Evolutionary conservation across 108 stramenopile species (phyloP).

Genomic region (Pseudonitzschia delicatissima): DNA sequence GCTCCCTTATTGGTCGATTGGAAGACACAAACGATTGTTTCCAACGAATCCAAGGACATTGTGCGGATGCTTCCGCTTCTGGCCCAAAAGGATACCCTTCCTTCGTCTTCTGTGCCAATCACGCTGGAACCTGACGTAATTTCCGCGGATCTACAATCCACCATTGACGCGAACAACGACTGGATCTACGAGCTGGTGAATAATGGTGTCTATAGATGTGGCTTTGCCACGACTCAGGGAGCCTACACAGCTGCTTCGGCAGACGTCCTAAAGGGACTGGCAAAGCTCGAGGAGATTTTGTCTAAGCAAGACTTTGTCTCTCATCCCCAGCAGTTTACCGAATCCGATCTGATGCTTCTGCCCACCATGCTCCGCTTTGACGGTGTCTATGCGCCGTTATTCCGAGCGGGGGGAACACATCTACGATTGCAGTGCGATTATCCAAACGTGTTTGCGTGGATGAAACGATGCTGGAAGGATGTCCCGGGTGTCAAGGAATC

Average conservation of each 20-base stretch:
- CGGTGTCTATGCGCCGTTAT: constrained; percentile 77
- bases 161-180: constrained; percentile 73
- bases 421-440: constrained; percentile 37
- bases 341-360: constrained; percentile 72
- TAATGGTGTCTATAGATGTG: constrained; percentile 86
- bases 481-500: constrained; percentile 48
- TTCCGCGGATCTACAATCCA: constrained; percentile 54
- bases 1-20: constrained; percentile 86
- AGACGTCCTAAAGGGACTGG: constrained; percentile 65
- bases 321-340: constrained; percentile 50
- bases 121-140: constrained; percentile 56
- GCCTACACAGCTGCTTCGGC: constrained; percentile 78
- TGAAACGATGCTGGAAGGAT: constrained; percentile 52
- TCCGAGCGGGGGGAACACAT: constrained; percentile 65
- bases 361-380: constrained; percentile 81
- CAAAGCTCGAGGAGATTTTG: constrained; percentile 50
- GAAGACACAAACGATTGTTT: constrained; percentile 69
- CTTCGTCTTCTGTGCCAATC: background rate
- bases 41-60: constrained; percentile 87
- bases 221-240: constrained; percentile 78
- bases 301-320: constrained; percentile 47
- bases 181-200: constrained; percentile 78
- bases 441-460: constrained; percentile 43
- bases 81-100: no score
- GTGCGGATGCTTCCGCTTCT: constrained; percentile 71